Conservation (phyloP, 169 alveolate genomes). For the Eimeria falciformis region DNA sequence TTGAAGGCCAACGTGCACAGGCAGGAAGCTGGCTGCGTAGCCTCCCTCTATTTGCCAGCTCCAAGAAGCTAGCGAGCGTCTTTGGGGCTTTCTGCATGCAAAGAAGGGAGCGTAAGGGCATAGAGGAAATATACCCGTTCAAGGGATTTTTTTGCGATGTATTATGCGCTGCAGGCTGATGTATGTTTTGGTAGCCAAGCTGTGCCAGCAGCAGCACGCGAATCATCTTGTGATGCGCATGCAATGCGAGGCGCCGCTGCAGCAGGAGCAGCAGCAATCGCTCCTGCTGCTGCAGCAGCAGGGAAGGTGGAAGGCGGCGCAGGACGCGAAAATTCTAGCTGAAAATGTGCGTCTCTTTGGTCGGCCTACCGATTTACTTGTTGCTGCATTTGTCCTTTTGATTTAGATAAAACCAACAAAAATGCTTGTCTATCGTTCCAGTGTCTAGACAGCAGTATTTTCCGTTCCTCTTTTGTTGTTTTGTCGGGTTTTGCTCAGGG, state of each 20-base stretch:
- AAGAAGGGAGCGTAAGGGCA: too few relatives aligned
- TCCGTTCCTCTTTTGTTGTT: too few relatives aligned
- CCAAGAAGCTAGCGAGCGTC: too few relatives aligned
- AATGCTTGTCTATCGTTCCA: too few relatives aligned
- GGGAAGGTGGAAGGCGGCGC: not conserved
- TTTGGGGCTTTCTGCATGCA: too few relatives aligned
- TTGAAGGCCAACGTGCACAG: not conserved
- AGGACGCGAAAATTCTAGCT: not conserved
- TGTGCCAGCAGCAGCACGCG: constrained; percentile 3
- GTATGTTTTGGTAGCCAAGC: not conserved
- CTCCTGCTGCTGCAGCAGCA: not conserved
- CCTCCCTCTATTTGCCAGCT: too few relatives aligned
- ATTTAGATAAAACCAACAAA: too few relatives aligned
- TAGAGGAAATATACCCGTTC: too few relatives aligned
- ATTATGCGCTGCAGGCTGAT: not conserved
- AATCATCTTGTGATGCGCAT: not conserved
- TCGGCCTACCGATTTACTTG: too few relatives aligned
- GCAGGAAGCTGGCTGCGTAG: not conserved
- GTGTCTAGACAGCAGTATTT: too few relatives aligned
- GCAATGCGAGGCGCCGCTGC: not conserved
- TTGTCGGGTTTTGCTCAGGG: not conserved
- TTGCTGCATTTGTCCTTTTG: too few relatives aligned
- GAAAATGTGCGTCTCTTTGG: not conserved
- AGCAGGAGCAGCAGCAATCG: not conserved
- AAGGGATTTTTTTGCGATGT: too few relatives aligned